Evolutionary conservation across 2,329 filamentous ascomycete species (phyloP).

Genomic region (Monilinia fructicola): DNA sequence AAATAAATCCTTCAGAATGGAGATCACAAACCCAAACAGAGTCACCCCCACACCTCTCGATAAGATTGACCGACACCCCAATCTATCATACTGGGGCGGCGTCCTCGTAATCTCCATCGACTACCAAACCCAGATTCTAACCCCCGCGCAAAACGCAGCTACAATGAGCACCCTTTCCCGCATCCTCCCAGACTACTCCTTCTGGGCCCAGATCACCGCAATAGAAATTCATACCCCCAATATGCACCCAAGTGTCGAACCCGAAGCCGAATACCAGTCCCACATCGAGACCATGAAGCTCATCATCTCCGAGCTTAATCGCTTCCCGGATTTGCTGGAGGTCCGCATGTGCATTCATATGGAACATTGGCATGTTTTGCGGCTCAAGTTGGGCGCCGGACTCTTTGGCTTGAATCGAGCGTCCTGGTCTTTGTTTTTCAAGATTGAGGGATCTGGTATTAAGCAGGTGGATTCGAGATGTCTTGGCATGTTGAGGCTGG

Average conservation of each 20-base stretch:
- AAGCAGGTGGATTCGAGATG: neutral
- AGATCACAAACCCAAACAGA: neutral
- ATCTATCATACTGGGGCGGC: neutral
- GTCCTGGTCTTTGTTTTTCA: neutral
- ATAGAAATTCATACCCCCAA: neutral
- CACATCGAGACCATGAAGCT: neutral
- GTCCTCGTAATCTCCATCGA: neutral
- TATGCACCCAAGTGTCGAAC: neutral
- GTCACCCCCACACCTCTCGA: neutral
- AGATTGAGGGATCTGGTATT: neutral
- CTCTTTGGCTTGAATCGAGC: neutral
- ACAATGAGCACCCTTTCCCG: neutral
- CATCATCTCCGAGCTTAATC: neutral
- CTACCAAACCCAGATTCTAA: neutral
- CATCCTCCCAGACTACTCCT: conserved; percentile 5
- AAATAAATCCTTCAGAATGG: neutral
- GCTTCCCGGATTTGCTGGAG: neutral
- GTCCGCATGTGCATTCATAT: neutral
- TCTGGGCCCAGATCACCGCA: neutral
- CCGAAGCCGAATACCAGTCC: neutral
- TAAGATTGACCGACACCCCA: neutral
- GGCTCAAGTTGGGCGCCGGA: neutral
- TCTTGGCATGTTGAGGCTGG: neutral
- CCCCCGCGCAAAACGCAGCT: neutral
- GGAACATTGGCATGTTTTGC: neutral